Percentiles rank a stretch among this genome's conserved stretches.
Conservation (phyloP, 2,329 filamentous ascomycete genomes). For the Aspergillus ochraceoroseus region DNA sequence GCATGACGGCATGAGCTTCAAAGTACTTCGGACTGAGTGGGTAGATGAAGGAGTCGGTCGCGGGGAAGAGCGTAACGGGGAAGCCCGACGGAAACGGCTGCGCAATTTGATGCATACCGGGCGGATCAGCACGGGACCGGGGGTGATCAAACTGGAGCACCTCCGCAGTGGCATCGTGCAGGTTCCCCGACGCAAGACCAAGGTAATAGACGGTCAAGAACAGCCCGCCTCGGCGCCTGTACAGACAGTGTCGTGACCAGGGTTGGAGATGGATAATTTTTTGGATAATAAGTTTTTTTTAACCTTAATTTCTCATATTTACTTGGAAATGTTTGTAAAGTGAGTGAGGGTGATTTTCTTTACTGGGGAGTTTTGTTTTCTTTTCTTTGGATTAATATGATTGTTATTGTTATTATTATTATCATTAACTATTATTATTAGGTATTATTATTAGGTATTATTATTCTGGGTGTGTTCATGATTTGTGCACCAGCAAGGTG, state of each 20-base stretch:
- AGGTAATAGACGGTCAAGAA: constrained; percentile 25
- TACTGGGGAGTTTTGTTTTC: constrained; percentile 1
- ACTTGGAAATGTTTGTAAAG: no score
- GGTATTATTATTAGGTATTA: no score
- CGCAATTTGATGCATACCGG: constrained; percentile 42
- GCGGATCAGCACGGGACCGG: constrained; percentile 41
- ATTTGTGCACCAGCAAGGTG: constrained; percentile 23
- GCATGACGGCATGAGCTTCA: constrained; percentile 87
- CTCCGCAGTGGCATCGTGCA: constrained; percentile 31
- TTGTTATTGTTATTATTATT: no score
- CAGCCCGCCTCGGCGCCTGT: constrained; percentile 24
- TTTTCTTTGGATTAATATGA: constrained; percentile 2
- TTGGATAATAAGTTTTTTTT: no score
- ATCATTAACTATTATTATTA: no score
- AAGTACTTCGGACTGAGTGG: constrained; percentile 76
- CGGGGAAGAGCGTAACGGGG: constrained; percentile 45
- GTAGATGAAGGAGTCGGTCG: constrained; percentile 63
- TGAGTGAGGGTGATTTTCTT: no score
- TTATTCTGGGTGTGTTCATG: constrained; percentile 16
- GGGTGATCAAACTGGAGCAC: constrained; percentile 34
- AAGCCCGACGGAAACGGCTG: constrained; percentile 49
- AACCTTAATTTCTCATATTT: constrained; percentile 8
- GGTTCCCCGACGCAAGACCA: constrained; percentile 26
- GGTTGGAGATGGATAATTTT: neutral
- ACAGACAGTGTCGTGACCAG: constrained; percentile 30